Evolutionary conservation across 345 rosid genomes (phyloP).

Genomic region (Pelargonium nanum): DNA sequence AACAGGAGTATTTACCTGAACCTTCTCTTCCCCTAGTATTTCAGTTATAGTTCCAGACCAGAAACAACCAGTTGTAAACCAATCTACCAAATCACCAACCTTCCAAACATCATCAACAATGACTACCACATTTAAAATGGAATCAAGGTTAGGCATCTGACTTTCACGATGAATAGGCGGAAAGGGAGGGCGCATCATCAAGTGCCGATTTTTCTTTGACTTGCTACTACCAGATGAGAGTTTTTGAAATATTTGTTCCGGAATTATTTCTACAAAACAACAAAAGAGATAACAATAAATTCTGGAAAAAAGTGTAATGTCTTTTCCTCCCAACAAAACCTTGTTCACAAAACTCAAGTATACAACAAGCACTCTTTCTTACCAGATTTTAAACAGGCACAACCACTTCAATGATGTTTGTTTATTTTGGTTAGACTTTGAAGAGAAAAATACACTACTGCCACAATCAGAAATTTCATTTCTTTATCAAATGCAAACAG

Average conservation of each 20-base stretch:
- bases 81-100: conserved; percentile 66
- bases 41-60: conserved; percentile 47
- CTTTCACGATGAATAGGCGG: conserved; percentile 34
- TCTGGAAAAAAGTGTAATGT: background rate
- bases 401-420: too few relatives aligned
- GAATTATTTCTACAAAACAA: conserved; percentile 22
- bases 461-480: too few relatives aligned
- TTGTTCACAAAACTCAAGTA: background rate
- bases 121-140: conserved; percentile 30
- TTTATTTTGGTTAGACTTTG: too few relatives aligned
- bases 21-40: conserved; percentile 23
- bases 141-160: conserved; percentile 18
- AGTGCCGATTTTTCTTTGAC: conserved; percentile 12
- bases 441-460: too few relatives aligned
- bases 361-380: too few relatives aligned
- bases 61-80: conserved; percentile 46
- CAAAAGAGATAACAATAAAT: background rate
- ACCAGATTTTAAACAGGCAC: too few relatives aligned
- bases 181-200: conserved; percentile 56
- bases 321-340: background rate
- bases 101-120: conserved; percentile 33
- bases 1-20: conserved; percentile 25
- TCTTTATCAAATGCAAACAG: too few relatives aligned
- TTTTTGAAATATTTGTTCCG: conserved; percentile 29
- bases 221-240: background rate